Evolutionary conservation across 768 basidiomycete genomes (phyloP).

Genomic region (Mycena indigotica): DNA sequence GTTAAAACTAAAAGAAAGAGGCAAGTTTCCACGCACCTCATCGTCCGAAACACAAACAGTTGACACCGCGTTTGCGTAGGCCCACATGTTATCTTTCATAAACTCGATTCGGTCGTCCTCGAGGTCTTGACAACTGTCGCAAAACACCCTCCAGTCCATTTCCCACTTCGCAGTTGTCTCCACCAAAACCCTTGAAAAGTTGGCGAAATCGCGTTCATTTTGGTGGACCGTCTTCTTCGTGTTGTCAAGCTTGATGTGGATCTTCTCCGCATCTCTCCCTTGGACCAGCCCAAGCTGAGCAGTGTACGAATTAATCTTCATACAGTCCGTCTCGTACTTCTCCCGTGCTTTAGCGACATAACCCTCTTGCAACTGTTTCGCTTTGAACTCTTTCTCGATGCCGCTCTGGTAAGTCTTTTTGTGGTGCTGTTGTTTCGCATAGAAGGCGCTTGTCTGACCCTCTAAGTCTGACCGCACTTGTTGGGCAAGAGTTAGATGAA

Average conservation of each 20-base stretch:
- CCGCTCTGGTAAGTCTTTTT: slow-evolving; percentile 71
- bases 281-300: slow-evolving; percentile 90
- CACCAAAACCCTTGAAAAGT: slow-evolving; percentile 76
- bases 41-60: slow-evolving; percentile 95
- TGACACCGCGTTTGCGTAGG: slow-evolving; percentile 94
- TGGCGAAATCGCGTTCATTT: slow-evolving; percentile 92
- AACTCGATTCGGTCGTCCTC: slow-evolving; percentile 95
- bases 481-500: slow-evolving; percentile 72
- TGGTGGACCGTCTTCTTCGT: slow-evolving; percentile 88
- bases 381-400: slow-evolving; percentile 91
- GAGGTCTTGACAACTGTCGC: slow-evolving; percentile 92
- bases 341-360: slow-evolving; percentile 89
- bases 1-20: neutral
- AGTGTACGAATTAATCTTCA: slow-evolving; percentile 90
- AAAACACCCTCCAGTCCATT: slow-evolving; percentile 90
- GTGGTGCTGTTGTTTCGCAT: slow-evolving; percentile 65
- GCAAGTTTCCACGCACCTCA: slow-evolving; percentile 58
- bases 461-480: slow-evolving; percentile 81
- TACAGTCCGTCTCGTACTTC: slow-evolving; percentile 91
- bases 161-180: slow-evolving; percentile 89
- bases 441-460: slow-evolving; percentile 58
- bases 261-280: slow-evolving; percentile 91
- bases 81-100: slow-evolving; percentile 94
- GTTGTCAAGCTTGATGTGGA: slow-evolving; percentile 82
- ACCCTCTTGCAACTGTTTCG: slow-evolving; percentile 82